Conservation (phyloP, 352 stramenopile genomes). For the Phytophthora niederhauseri region DNA sequence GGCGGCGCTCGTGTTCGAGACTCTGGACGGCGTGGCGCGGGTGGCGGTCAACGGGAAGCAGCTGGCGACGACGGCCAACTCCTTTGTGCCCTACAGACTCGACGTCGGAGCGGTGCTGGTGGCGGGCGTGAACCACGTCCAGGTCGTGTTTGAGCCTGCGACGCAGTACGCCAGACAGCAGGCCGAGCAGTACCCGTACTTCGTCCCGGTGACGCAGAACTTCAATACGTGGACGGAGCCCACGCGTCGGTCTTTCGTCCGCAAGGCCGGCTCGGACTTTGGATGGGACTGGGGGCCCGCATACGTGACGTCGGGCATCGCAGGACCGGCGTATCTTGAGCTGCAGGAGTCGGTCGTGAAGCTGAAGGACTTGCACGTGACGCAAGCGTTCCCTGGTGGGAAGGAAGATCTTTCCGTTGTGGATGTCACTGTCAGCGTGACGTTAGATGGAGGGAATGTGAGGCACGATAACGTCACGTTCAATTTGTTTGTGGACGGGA, state of each 20-base stretch:
- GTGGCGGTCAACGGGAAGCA: constrained; percentile 68
- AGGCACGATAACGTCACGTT: constrained; percentile 53
- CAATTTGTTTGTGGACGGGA: constrained; percentile 51
- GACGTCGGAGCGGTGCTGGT: constrained; percentile 34
- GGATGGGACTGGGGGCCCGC: constrained; percentile 90
- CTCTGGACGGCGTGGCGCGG: constrained; percentile 70
- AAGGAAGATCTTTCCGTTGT: constrained; percentile 46
- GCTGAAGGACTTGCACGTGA: constrained; percentile 50
- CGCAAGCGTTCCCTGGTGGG: constrained; percentile 40
- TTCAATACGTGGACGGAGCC: constrained; percentile 85
- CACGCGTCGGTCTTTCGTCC: constrained; percentile 77
- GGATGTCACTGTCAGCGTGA: constrained; percentile 45
- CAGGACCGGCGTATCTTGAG: constrained; percentile 57
- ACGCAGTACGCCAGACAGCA: constrained; percentile 60
- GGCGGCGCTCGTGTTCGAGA: constrained; percentile 60
- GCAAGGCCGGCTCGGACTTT: constrained; percentile 89
- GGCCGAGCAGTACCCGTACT: constrained; percentile 73
- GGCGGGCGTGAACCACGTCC: constrained; percentile 50
- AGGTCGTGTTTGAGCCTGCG: constrained; percentile 62
- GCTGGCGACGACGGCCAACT: constrained; percentile 58
- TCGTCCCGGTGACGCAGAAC: constrained; percentile 74
- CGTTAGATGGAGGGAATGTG: constrained; percentile 32
- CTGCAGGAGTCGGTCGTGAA: constrained; percentile 21
- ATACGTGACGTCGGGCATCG: constrained; percentile 68
- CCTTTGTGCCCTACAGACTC: constrained; percentile 69